Evolutionary conservation across 495 filamentous ascomycete species (phyloP).

Genomic region (Talaromyces adpressus): DNA sequence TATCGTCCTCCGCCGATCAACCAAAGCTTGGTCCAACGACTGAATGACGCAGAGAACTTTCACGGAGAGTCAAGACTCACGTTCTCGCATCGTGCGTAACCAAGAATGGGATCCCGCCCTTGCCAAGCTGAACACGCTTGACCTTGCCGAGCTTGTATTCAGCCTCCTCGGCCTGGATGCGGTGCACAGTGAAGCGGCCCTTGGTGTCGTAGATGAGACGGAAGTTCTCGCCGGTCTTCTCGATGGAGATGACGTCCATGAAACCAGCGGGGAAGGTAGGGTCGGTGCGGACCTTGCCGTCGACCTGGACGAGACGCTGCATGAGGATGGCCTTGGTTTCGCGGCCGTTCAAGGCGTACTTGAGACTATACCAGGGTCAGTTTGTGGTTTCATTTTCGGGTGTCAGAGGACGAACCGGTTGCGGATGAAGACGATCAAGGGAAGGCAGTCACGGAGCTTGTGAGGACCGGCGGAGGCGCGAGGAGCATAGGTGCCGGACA

Average conservation of each 20-base stretch:
- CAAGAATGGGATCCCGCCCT: constrained; percentile 99
- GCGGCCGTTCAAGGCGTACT: constrained; percentile 98
- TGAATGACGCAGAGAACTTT: constrained; percentile 87
- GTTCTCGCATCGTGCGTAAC: constrained; percentile 99
- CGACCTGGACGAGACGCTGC: constrained; percentile 99
- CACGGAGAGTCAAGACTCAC: constrained; percentile 63
- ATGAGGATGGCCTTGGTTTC: constrained; percentile 97
- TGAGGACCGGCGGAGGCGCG: constrained; percentile 95
- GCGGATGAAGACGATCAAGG: constrained; percentile 96
- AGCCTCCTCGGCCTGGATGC: constrained; percentile 95
- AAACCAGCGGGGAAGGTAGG: constrained; percentile 94
- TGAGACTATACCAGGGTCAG: constrained; percentile 54
- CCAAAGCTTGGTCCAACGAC: constrained; percentile 99
- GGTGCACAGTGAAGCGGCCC: constrained; percentile 99
- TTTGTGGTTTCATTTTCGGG: not conserved
- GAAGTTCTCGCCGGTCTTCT: constrained; percentile 99
- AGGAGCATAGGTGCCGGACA: constrained; percentile 95
- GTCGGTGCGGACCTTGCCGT: constrained; percentile 99
- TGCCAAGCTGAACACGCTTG: constrained; percentile 97
- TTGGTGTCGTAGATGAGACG: constrained; percentile 99
- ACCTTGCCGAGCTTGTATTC: constrained; percentile 99
- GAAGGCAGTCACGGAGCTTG: constrained; percentile 98
- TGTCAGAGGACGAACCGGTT: constrained; percentile 52
- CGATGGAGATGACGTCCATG: constrained; percentile 99
- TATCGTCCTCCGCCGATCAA: constrained; percentile 53